Base-by-base conservation (phyloP, 306 rosid species). In the Amphicarpaea edgeworthii region DNA sequence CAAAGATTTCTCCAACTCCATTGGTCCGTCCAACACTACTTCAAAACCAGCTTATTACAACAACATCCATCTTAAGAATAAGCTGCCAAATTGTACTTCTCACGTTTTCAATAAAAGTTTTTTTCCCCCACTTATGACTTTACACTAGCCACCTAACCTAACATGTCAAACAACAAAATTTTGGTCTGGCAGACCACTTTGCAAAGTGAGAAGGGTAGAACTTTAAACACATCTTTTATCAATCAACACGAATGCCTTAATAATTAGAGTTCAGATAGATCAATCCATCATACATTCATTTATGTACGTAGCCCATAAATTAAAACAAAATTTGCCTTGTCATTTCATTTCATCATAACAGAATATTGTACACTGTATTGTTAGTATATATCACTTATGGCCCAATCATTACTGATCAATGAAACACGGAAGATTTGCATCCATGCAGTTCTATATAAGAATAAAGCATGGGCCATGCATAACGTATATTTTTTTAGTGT, bases 391-490 rank as follows among this genome's bases (percentile, higher is more conserved):
- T 55, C 75, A 40, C 57, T 57, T 64, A 28, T 62, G 68, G 23
- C 17, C 46, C 69, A 77, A 76, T 76, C 69, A 81, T 81, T 68
- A 34, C 60, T 61, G n/a, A n/a, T n/a, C 60, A 51, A 69, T 26
- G 61, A 41, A 41, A 15, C 70, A 46, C 2, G 16, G 58, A 68
- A 76, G 77, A 45, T 47, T 23, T 59, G 66, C 9, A 42, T 50
- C 68, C 65, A 42, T 50, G 61, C 65, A 50, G 46, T 61, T 61
- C 73, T 41, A 19, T 40, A 49, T 46, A 74, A 41, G 70, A 74
- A 74, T 34, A 62, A 75, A 62, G 51, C 51, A 65, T 50, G 68
- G 62, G 30, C 55, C 55, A 60, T 19, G 23, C 55, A 60, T 19
- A 24, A 28, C 41, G 2, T 43, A 21, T 53, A 43, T 65, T 42